These are phyloP conservation scores for Cicer bijugum DNA, from an alignment of 306 rosid genomes.

Conservation along the genomic window DNA sequence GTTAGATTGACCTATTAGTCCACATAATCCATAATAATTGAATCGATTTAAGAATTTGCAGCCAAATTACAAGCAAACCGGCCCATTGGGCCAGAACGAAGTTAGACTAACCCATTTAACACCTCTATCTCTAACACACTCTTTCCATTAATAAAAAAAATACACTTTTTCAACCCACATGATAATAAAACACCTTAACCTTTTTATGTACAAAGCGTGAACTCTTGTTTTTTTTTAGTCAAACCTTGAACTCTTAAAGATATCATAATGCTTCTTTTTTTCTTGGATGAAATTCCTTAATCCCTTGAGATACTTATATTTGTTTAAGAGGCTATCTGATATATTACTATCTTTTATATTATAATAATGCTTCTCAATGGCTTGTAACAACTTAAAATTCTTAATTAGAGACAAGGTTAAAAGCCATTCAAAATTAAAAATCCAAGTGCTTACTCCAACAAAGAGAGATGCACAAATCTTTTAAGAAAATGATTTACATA, in stretches of 20 bases:
- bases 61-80: too few species aligned
- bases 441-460: conserved; percentile 55
- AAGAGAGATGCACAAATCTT: conserved; percentile 44
- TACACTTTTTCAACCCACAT: too few species aligned
- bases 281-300: background rate
- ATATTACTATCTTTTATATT: background rate
- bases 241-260: background rate
- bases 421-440: conserved; percentile 39
- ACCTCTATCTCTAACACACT: too few species aligned
- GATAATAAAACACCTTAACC: too few species aligned
- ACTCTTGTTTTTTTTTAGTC: background rate
- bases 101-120: too few species aligned
- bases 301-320: background rate
- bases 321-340: background rate
- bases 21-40: too few species aligned
- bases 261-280: too few species aligned
- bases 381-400: conserved; percentile 34
- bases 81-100: too few species aligned
- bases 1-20: too few species aligned
- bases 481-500: conserved; percentile 55
- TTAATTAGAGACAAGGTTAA: background rate
- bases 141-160: too few species aligned
- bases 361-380: conserved; percentile 15
- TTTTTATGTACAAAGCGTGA: too few species aligned
- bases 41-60: too few species aligned